Percentiles rank a stretch among this genome's conserved stretches.
Conservation (phyloP, 2,329 filamentous ascomycete genomes). For the Arthroderma sp. region DNA sequence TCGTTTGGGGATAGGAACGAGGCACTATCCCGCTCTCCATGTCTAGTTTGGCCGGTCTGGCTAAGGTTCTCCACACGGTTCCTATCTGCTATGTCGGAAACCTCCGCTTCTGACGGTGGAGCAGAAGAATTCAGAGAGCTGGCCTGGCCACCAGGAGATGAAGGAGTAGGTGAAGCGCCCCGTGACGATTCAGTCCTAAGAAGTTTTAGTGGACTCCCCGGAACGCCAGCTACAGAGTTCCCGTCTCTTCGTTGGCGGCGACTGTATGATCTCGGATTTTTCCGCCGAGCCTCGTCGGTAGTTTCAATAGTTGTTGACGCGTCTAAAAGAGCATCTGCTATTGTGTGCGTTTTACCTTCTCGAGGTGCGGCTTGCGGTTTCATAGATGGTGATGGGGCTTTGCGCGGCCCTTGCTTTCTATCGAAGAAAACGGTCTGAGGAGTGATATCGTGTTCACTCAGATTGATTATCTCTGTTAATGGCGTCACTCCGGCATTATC, state of each 20-base stretch:
- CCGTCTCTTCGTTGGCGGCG: conserved; percentile 25
- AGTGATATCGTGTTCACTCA: conserved; percentile 63
- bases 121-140: conserved; percentile 23
- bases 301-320: conserved; percentile 80
- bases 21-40: conserved; percentile 16
- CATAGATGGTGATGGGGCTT: conserved; percentile 15
- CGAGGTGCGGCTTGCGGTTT: conserved; percentile 17
- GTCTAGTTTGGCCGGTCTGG: conserved; percentile 13
- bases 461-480: conserved; percentile 57
- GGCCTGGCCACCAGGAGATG: conserved; percentile 21
- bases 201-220: not conserved
- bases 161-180: conserved; percentile 21
- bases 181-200: not conserved
- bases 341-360: conserved; percentile 52
- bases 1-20: conserved; percentile 12
- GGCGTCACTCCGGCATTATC: conserved; percentile 21
- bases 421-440: conserved; percentile 91
- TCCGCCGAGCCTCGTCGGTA: conserved; percentile 35
- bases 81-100: conserved; percentile 16
- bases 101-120: conserved; percentile 22
- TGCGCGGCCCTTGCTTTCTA: conserved; percentile 46
- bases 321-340: conserved; percentile 80
- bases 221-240: conserved; percentile 14
- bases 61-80: conserved; percentile 11
- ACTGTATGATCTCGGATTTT: conserved; percentile 26